Base-by-base conservation (phyloP, 768 basidiomycete species). In the Xerocomellus chrysenteron region DNA sequence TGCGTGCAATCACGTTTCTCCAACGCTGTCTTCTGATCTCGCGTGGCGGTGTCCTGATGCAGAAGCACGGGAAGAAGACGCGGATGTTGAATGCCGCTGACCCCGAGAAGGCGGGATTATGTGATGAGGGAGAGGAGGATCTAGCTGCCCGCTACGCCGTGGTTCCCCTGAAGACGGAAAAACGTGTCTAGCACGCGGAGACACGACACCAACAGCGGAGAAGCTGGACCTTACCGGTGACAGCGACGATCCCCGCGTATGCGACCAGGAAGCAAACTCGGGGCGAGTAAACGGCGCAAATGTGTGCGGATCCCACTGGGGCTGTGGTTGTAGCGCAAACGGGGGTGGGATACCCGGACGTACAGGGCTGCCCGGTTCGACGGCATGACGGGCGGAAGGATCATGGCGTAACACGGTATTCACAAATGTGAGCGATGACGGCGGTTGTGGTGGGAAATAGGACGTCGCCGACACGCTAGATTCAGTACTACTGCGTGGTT, bases 311-410 rank as follows among this genome's bases (percentile, higher is more conserved):
- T 85, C 82, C 86, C 87, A 88, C 50, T 82, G 85, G 1, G 86
- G 87, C 50, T 73, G 74, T 3, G 87, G 88, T 65, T 88, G 84
- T 4, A 90, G 73, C 11, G 84, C 81, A 64, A 83, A 87, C 3
- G 87, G 88, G 16, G 86, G 78, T 0, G 80, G 73, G 39, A 80
- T 67, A 51, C 54, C 59, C 19, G 58, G 59, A 19, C 35, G 42
- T 21, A 41, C 24, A 28, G 63, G 39, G 12, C 50, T 65, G 37
- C 47, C 40, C 32, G 46, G 57, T n/a, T 65, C 63, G 35, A 54
- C 45, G 14, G 64, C 5, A 11, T 61, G 55, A 47, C 60, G 68
- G 30, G 62, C 30, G 36, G 69, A 60, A 32, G 70, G 40, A 24
- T 68, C 60, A 37, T 56, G 67, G 37, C 49, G 59, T 37, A 44